Evolutionary conservation across 2,329 filamentous ascomycete species (phyloP).

Genomic region (Colletotrichum graminicola): DNA sequence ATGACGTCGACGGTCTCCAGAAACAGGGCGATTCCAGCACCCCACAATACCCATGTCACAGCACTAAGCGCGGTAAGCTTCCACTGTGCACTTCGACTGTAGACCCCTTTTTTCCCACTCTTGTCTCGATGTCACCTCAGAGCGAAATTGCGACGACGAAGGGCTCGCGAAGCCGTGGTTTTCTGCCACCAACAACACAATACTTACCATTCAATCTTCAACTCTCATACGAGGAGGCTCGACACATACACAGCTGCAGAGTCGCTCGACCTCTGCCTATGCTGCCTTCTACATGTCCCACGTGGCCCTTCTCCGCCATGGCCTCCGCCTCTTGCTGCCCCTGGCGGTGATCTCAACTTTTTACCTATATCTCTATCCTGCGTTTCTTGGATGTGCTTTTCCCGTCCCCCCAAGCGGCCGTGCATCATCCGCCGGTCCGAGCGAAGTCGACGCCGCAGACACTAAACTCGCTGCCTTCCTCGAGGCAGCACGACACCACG

Average conservation of each 20-base stretch:
- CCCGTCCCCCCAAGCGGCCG: constrained; percentile 63
- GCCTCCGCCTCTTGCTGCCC: constrained; percentile 69
- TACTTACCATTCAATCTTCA: neutral
- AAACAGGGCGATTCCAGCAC: neutral
- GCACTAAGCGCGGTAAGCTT: neutral
- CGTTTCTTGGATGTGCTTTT: constrained; percentile 85
- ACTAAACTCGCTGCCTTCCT: constrained; percentile 50
- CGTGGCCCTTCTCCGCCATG: constrained; percentile 67
- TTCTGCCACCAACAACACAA: constrained; percentile 18
- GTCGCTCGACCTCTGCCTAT: constrained; percentile 35
- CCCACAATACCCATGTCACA: constrained; percentile 17
- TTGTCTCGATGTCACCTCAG: constrained; percentile 10
- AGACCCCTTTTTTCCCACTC: constrained; percentile 36
- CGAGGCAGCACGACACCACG: constrained; percentile 53
- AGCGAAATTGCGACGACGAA: constrained; percentile 16
- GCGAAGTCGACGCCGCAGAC: constrained; percentile 35
- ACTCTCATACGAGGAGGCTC: constrained; percentile 9
- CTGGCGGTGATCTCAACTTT: constrained; percentile 77
- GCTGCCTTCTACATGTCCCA: constrained; percentile 61
- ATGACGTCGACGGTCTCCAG: constrained; percentile 35
- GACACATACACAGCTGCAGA: constrained; percentile 32
- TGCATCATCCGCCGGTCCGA: constrained; percentile 27
- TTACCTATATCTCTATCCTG: constrained; percentile 90
- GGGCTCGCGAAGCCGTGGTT: neutral
- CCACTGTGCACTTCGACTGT: constrained; percentile 19